Percentiles rank a stretch among this genome's conserved stretches.
phyloP scores from a whole-genome alignment of 2,329 filamentous ascomycete genomes.

The Trichoderma koningiopsis region DNA sequence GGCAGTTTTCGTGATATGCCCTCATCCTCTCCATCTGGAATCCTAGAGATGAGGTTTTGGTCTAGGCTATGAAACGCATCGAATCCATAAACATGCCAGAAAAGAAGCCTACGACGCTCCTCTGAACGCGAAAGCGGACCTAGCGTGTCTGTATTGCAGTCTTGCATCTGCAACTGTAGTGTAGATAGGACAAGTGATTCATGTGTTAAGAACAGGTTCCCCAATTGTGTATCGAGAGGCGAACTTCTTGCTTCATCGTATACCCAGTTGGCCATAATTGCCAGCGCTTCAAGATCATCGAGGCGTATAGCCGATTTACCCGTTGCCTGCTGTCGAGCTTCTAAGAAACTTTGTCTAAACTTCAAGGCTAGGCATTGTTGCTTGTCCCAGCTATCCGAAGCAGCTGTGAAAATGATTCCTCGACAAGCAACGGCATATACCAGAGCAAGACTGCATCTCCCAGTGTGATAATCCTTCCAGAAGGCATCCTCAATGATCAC shows the following conservation, averaged over 20 bases:
- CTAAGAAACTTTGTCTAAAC: constrained; percentile 12
- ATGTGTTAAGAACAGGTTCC: constrained; percentile 3
- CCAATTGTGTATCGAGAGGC: background rate
- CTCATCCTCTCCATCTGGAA: background rate
- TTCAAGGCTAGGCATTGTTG: background rate
- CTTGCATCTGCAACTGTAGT: background rate
- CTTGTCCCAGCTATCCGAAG: background rate
- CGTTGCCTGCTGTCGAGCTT: background rate
- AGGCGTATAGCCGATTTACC: background rate
- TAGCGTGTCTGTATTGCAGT: background rate
- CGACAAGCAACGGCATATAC: constrained; percentile 11
- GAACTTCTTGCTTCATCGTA: constrained; percentile 3
- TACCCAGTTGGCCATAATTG: background rate
- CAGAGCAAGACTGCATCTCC: constrained; percentile 5
- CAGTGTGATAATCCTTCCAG: constrained; percentile 1
- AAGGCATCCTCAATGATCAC: constrained; percentile 16
- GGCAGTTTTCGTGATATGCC: background rate
- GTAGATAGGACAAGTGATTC: constrained; percentile 12
- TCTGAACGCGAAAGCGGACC: background rate
- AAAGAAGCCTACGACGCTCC: constrained; percentile 4
- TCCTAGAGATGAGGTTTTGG: constrained; percentile 1
- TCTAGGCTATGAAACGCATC: constrained; percentile 14
- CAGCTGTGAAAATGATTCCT: background rate
- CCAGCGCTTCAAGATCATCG: constrained; percentile 7
- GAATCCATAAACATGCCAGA: constrained; percentile 15